phyloP scores from a whole-genome alignment of 345 rosid genomes.

The Anastatica hierochuntica region DNA sequence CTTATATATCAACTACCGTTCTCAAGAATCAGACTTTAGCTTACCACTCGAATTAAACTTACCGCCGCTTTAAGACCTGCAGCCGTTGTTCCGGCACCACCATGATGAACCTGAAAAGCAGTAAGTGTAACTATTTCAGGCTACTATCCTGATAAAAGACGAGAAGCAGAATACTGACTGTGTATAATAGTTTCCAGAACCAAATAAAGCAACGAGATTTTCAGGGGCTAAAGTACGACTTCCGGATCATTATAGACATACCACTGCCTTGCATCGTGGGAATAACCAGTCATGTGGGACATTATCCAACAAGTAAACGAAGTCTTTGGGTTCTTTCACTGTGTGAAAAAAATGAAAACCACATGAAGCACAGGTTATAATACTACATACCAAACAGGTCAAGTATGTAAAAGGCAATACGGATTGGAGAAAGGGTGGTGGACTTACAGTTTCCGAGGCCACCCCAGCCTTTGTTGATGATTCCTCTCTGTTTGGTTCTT shows the following conservation, averaged over 20 bases:
- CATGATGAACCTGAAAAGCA: constrained; percentile 89
- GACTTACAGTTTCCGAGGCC: constrained; percentile 84
- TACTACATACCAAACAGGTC: constrained; percentile 1
- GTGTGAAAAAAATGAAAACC: constrained; percentile 27
- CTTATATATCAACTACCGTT: neutral
- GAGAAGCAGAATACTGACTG: no score
- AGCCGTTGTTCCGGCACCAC: constrained; percentile 99
- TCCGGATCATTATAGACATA: constrained; percentile 30
- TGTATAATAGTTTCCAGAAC: no score
- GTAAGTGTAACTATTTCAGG: neutral
- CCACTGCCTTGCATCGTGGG: constrained; percentile 98
- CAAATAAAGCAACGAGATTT: neutral
- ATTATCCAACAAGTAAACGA: constrained; percentile 74
- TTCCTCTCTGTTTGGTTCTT: constrained; percentile 79
- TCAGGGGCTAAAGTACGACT: neutral
- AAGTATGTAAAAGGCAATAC: neutral
- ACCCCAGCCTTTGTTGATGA: constrained; percentile 98
- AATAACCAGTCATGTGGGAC: constrained; percentile 97
- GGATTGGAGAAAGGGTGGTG: neutral
- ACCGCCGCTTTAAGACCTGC: constrained; percentile 96
- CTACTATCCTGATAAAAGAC: neutral
- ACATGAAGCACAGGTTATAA: neutral
- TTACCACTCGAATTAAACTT: constrained; percentile 10
- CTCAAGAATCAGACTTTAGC: neutral
- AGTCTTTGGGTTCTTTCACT: constrained; percentile 93